Percentiles rank a stretch among this genome's conserved stretches.
Evolutionary conservation across 2,329 filamentous ascomycete species (phyloP).

Genomic region (Salinomyces thailandicus): DNA sequence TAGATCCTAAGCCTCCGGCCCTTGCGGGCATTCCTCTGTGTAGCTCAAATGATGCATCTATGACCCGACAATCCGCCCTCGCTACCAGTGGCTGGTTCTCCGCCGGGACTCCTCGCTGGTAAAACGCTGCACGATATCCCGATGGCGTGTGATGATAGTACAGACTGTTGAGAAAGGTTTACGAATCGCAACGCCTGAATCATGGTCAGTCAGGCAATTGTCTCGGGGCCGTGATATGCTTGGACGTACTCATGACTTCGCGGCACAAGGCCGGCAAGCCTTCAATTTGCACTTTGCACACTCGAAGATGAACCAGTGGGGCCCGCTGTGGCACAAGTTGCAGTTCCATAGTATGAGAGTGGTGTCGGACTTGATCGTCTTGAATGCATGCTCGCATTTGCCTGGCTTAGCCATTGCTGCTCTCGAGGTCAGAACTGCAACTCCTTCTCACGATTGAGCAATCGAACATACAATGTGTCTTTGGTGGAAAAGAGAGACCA

Average conservation of each 20-base stretch:
- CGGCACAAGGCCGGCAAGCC: slow-evolving; percentile 27
- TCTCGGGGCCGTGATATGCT: background rate
- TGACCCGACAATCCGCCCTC: background rate
- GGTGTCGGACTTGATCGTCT: slow-evolving; percentile 43
- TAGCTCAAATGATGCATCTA: background rate
- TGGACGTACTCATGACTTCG: slow-evolving; percentile 3
- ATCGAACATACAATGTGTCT: no score
- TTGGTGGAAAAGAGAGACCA: no score
- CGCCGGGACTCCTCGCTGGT: slow-evolving; percentile 2
- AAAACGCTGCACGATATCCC: slow-evolving; percentile 1
- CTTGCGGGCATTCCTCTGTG: slow-evolving; percentile 2
- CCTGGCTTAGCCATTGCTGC: slow-evolving; percentile 37
- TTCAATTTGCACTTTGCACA: slow-evolving; percentile 42
- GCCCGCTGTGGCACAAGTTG: slow-evolving; percentile 41
- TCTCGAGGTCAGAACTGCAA: no score
- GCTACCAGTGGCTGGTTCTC: background rate
- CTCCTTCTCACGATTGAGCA: no score
- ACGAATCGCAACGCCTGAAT: background rate
- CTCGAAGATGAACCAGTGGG: slow-evolving; percentile 42
- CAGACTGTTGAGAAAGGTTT: no score
- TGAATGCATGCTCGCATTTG: slow-evolving; percentile 40
- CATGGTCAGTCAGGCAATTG: background rate
- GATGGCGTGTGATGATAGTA: background rate
- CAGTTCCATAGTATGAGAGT: slow-evolving; percentile 43
- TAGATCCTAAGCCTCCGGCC: background rate